Base-by-base conservation (phyloP, 139 green algal genomes). In the Chlamydomonas sp. region DNA sequence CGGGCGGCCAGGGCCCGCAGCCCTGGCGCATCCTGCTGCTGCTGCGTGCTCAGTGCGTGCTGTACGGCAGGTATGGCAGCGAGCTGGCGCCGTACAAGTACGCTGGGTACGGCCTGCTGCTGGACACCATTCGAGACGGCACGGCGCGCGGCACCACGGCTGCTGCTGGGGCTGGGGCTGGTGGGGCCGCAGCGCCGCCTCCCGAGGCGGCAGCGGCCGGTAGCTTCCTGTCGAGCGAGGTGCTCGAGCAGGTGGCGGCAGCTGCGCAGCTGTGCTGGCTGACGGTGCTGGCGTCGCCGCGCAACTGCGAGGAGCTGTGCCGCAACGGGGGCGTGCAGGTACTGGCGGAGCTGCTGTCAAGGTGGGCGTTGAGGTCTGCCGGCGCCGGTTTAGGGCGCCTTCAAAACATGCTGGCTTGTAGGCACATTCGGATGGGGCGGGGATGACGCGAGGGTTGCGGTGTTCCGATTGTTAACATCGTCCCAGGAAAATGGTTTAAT, bases 81-180 rank as follows among this genome's bases (percentile, higher is more conserved):
- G 92, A 97, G 31, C 94, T 99, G 61, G 87, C 90, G 79, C 96
- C 96, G 5, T 99, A 96, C 96, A 99, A 98, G 92, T 92, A 99
- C 83, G 96, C 97, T 1, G 97, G 96, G 57, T 99, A 98, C 89
- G 93, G 94, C 1, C 90, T 97, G 91, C 95, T 99, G 88, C 90
- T 99, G 88, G 89, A 95, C 59, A 93, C 71, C 18, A 63, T 83
- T 61, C 78, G 31, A 0, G 74, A n/a, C 60, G 73, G 61, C 80
- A 72, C 69, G 2, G 69, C 81, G 16, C 69, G 72, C 1, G 81
- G 81, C 0, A 76, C 5, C 77, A 78, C 76, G 2, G 31, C 10
- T 31, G 63, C 67, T 14, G 69, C 15, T 14, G 15, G 69, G 59
- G 31, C 80, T 6, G 87, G 67, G 18, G 76, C 12, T 31, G 67